Base-by-base conservation (phyloP, 73 alveolate genomes). In the Uronychia binucleata region DNA sequence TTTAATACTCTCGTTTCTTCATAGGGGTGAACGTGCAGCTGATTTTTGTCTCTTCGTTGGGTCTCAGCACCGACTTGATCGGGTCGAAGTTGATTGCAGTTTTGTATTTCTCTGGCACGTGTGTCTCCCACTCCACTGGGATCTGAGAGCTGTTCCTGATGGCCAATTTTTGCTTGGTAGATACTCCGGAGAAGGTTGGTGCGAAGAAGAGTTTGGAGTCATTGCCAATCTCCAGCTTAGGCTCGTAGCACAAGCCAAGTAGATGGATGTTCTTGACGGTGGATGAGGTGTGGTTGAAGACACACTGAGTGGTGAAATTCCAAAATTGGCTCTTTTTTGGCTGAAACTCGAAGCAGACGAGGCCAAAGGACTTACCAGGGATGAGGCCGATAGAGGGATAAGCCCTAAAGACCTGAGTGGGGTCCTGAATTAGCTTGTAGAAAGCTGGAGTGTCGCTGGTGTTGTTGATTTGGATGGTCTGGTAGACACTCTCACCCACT, bases 391-490 rank as follows among this genome's bases (percentile, higher is more conserved):
- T 90, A 80, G 90, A 90, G 31, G 99, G 98, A 35, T 82, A 96
- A 8, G 96, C 97, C 96, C 98, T 96, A 86, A 97, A 98, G 58
- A 97, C 95, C 75, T 96, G 94, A 0, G 98, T 78, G 0, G 99
- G 97, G 74, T 98, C 99, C 29, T 97, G 95, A 26, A 95, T 86
- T 74, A 97, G 88, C 79, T 96, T 94, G 83, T 83, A 98, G 86
- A 85, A 98, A 5, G 94, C 93, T 30, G 99, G 99, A 28, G 99
- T 98, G 77, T 98, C 99, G 78, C 98, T 96, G 58, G 96, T 97
- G 88, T 98, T 98, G 74, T 81, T 87, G n/a, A 98, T 97, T 87
- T 97, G 93, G 74, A 98, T 88, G 30, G 97, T 98, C 88, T 98
- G 96, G 87, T 98, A 98, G 57, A 95, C 94, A 0, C 99, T 95